Percentiles rank a stretch among this genome's conserved stretches.
Conservation (phyloP, 805 yeast species). For the Starmerella potacharoeniae region DNA sequence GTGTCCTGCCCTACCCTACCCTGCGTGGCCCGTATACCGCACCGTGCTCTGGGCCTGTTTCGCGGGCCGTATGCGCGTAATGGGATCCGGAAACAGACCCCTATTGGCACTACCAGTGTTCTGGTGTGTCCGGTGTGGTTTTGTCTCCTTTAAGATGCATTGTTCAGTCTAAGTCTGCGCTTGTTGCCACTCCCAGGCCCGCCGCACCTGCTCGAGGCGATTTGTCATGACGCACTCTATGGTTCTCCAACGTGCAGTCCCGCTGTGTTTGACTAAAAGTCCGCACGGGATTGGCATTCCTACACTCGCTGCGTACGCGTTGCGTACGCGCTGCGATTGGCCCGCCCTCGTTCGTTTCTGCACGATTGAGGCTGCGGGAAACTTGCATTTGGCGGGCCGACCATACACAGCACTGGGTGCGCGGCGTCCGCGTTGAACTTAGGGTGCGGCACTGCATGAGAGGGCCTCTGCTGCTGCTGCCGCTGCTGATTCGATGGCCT, state of each 20-base stretch:
- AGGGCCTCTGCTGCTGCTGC: too few relatives aligned
- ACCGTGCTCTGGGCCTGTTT: too few relatives aligned
- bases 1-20: background rate
- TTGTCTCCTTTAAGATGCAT: too few relatives aligned
- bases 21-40: too few relatives aligned
- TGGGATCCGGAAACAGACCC: too few relatives aligned
- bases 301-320: background rate
- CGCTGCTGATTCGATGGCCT: too few relatives aligned
- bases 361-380: background rate
- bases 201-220: background rate
- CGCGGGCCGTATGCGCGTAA: too few relatives aligned
- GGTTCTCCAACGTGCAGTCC: background rate
- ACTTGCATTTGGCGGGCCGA: background rate
- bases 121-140: too few relatives aligned
- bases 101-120: too few relatives aligned
- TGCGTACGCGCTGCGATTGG: background rate
- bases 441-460: background rate
- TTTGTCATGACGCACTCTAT: background rate
- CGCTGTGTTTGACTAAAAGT: background rate
- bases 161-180: too few relatives aligned
- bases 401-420: background rate
- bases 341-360: background rate
- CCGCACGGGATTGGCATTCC: background rate
- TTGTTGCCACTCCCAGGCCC: background rate
- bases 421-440: background rate